Evolutionary conservation across 2,329 filamentous ascomycete species (phyloP).

Genomic region (Alternaria rosae): DNA sequence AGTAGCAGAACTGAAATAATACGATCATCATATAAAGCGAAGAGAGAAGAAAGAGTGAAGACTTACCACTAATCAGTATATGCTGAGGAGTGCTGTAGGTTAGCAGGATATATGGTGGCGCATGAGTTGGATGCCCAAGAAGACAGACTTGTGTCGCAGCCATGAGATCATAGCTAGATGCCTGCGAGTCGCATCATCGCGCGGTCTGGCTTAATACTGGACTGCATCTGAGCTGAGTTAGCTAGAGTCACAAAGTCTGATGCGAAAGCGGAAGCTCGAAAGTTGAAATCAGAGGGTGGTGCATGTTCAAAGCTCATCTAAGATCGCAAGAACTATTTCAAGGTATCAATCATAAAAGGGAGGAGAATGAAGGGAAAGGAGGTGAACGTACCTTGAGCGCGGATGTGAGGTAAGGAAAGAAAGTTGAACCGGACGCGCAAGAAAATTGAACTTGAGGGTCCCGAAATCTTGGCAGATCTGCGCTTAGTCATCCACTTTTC

Average conservation of each 20-base stretch:
- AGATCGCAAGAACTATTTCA: constrained; percentile 63
- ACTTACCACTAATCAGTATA: constrained; percentile 23
- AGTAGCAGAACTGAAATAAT: constrained; percentile 70
- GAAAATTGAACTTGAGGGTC: constrained; percentile 34
- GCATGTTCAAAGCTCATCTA: constrained; percentile 66
- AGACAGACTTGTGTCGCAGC: background rate
- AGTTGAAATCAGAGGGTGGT: constrained; percentile 62
- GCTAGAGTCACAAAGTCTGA: constrained; percentile 17
- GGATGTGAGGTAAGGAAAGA: constrained; percentile 30
- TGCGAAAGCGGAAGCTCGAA: constrained; percentile 16
- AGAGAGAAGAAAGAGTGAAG: background rate
- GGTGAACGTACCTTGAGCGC: constrained; percentile 34
- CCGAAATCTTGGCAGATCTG: constrained; percentile 41
- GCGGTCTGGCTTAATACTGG: background rate
- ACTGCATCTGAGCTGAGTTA: constrained; percentile 25
- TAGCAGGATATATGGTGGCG: background rate
- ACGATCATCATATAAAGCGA: constrained; percentile 46
- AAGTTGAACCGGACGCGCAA: constrained; percentile 28
- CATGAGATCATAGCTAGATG: background rate
- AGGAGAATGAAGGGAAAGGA: background rate
- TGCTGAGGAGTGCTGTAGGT: background rate
- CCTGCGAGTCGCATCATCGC: background rate
- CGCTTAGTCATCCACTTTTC: constrained; percentile 37
- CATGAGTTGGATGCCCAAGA: background rate
- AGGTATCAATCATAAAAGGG: constrained; percentile 59